phyloP scores from a whole-genome alignment of 2,329 filamentous ascomycete genomes.

The Byssochlamys sp. region DNA sequence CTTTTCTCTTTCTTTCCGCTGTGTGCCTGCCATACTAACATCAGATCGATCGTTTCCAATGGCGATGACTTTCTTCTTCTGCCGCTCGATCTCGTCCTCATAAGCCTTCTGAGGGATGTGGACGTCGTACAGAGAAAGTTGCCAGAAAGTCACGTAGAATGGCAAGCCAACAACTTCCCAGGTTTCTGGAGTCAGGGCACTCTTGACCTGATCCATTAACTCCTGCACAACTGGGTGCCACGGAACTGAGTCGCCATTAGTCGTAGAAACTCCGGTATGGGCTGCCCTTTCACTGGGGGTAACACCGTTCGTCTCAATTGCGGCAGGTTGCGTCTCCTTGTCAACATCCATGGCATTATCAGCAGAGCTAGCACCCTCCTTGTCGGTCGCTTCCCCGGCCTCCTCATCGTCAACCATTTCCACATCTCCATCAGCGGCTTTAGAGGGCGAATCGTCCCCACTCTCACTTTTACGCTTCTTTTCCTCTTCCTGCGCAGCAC shows the following conservation, averaged over 20 bases:
- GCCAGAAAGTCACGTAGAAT: constrained; percentile 89
- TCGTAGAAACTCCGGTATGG: constrained; percentile 16
- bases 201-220: constrained; percentile 60
- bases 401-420: constrained; percentile 25
- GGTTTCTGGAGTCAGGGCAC: constrained; percentile 51
- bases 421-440: constrained; percentile 24
- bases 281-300: constrained; percentile 6
- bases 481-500: constrained; percentile 16
- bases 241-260: constrained; percentile 35
- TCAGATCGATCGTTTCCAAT: constrained; percentile 65
- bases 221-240: constrained; percentile 64
- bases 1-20: constrained; percentile 60
- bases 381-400: constrained; percentile 8
- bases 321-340: constrained; percentile 14
- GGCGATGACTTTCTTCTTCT: constrained; percentile 57
- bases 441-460: constrained; percentile 14
- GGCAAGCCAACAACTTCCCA: constrained; percentile 65
- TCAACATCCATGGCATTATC: constrained; percentile 28
- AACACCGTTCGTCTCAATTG: constrained; percentile 8
- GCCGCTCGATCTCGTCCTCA: constrained; percentile 59
- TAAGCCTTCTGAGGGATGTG: constrained; percentile 69
- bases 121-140: constrained; percentile 72
- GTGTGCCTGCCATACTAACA: constrained; percentile 55
- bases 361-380: constrained; percentile 10
- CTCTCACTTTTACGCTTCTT: constrained; percentile 13